A percentile compares a stretch with the other conserved stretches of the same genome.
Conservation (phyloP, 2,329 filamentous ascomycete species). For the Intubia oerlemansii region DNA sequence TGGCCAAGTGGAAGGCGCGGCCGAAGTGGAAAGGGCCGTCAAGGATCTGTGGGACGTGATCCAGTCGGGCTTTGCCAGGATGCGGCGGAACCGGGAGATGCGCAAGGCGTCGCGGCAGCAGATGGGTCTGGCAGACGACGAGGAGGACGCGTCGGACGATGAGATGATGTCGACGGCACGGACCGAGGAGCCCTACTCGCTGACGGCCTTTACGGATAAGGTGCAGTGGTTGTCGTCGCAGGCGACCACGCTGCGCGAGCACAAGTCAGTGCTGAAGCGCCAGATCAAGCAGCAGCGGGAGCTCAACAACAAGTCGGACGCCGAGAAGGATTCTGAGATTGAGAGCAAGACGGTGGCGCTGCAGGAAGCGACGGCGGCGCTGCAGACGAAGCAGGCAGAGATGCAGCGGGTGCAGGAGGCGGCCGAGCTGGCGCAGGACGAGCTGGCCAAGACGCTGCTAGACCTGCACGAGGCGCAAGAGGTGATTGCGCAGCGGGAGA, state of each 20-base stretch:
- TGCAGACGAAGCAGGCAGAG: slow-evolving; percentile 35
- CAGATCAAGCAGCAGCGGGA: slow-evolving; percentile 93
- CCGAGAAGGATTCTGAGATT: slow-evolving; percentile 44
- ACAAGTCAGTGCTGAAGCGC: slow-evolving; percentile 71
- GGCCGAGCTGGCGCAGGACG: slow-evolving; percentile 19
- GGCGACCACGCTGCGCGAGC: slow-evolving; percentile 59
- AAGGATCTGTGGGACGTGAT: slow-evolving; percentile 36
- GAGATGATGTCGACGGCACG: slow-evolving; percentile 26
- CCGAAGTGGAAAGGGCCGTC: slow-evolving; percentile 11
- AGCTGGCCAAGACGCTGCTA: slow-evolving; percentile 24
- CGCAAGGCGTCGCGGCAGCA: slow-evolving; percentile 29
- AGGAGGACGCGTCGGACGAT: slow-evolving; percentile 41
- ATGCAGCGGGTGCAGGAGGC: slow-evolving; percentile 19
- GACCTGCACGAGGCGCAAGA: slow-evolving; percentile 20
- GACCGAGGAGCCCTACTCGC: slow-evolving; percentile 40
- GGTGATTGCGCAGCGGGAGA: slow-evolving; percentile 6
- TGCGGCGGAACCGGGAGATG: slow-evolving; percentile 30
- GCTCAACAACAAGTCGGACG: slow-evolving; percentile 71
- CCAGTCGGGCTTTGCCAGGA: slow-evolving; percentile 30
- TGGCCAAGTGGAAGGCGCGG: too few species aligned
- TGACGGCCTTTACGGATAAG: slow-evolving; percentile 56
- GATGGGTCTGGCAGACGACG: slow-evolving; percentile 35
- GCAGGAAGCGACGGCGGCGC: slow-evolving; percentile 36
- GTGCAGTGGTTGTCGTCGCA: slow-evolving; percentile 62
- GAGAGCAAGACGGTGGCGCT: slow-evolving; percentile 34